These are phyloP conservation scores for Fusarium gaditjirri DNA, from an alignment of 2,329 filamentous ascomycete genomes.

Conservation along the genomic window DNA sequence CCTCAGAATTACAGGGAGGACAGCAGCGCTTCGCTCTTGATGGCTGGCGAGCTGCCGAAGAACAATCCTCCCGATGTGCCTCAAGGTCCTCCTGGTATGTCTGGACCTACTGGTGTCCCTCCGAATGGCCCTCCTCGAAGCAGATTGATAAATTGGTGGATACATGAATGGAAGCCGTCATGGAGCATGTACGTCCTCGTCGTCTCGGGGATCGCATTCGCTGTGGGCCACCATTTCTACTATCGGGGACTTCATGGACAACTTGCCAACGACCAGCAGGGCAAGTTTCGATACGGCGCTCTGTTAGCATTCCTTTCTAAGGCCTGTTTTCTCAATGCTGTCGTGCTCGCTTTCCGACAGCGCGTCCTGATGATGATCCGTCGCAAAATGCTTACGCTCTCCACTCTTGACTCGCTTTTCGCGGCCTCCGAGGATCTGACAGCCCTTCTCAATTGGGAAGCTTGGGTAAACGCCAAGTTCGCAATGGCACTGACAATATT, in stretches of 20 bases:
- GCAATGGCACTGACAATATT: slow-evolving; percentile 43
- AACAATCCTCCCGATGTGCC: slow-evolving; percentile 13
- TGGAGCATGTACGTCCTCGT: slow-evolving; percentile 44
- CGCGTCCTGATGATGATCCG: slow-evolving; percentile 44
- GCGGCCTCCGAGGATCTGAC: slow-evolving; percentile 41
- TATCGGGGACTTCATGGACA: slow-evolving; percentile 33
- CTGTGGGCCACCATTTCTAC: slow-evolving; percentile 41
- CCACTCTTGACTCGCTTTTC: slow-evolving; percentile 43
- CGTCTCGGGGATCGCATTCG: slow-evolving; percentile 37
- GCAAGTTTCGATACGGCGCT: slow-evolving; percentile 39
- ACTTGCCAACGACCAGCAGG: slow-evolving; percentile 34
- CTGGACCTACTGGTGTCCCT: background rate
- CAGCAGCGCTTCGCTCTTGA: slow-evolving; percentile 33
- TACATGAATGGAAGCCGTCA: slow-evolving; percentile 34
- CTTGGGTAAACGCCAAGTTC: slow-evolving; percentile 38
- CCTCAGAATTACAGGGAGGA: slow-evolving; percentile 30
- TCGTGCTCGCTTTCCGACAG: slow-evolving; percentile 41
- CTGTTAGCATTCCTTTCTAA: slow-evolving; percentile 41
- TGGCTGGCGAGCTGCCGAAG: background rate
- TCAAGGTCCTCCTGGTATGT: background rate
- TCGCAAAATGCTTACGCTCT: slow-evolving; percentile 41
- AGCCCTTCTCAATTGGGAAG: slow-evolving; percentile 42
- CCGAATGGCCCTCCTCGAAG: background rate
- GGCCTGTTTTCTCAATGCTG: slow-evolving; percentile 41
- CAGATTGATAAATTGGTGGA: slow-evolving; percentile 25